phyloP scores from a whole-genome alignment of 2,329 filamentous ascomycete genomes.

The Colletotrichum tofieldiae region DNA sequence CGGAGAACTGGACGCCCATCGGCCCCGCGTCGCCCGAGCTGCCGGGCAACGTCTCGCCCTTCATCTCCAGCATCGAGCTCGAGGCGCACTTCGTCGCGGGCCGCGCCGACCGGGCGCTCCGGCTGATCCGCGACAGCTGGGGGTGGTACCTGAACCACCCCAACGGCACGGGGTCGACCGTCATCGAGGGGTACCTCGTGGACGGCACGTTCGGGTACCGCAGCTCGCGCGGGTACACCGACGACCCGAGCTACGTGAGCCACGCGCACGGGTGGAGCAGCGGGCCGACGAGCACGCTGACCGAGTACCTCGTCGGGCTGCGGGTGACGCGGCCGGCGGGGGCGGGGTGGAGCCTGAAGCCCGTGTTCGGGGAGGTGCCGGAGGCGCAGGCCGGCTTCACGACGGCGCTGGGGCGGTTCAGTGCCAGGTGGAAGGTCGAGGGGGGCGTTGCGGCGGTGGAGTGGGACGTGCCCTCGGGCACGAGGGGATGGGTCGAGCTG shows the following conservation, averaged over 20 bases:
- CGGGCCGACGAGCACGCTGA: constrained; percentile 63
- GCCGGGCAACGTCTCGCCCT: constrained; percentile 70
- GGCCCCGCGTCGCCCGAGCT: constrained; percentile 71
- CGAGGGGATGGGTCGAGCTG: constrained; percentile 38
- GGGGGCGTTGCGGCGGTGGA: constrained; percentile 30
- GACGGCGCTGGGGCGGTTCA: constrained; percentile 37
- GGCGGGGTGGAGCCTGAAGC: constrained; percentile 36
- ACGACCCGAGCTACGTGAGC: constrained; percentile 63
- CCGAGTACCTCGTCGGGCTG: constrained; percentile 60
- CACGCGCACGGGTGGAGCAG: constrained; percentile 67
- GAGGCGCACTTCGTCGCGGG: constrained; percentile 68
- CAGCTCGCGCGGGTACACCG: constrained; percentile 64
- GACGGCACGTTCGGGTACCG: constrained; percentile 73
- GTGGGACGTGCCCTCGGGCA: constrained; percentile 39
- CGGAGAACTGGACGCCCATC: constrained; percentile 69
- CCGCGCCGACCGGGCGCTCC: constrained; percentile 65
- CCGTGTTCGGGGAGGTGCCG: constrained; percentile 34
- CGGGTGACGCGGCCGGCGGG: constrained; percentile 38
- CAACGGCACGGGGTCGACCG: constrained; percentile 71
- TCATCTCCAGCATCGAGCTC: constrained; percentile 72
- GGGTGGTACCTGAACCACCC: constrained; percentile 73
- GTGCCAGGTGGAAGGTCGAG: constrained; percentile 29
- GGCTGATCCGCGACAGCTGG: constrained; percentile 71
- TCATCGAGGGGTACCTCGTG: constrained; percentile 71
- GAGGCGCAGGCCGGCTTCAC: constrained; percentile 42